Percentiles rank a stretch among this genome's conserved stretches.
Conservation (phyloP, 2,329 filamentous ascomycete genomes). For the Fusarium tupiense region DNA sequence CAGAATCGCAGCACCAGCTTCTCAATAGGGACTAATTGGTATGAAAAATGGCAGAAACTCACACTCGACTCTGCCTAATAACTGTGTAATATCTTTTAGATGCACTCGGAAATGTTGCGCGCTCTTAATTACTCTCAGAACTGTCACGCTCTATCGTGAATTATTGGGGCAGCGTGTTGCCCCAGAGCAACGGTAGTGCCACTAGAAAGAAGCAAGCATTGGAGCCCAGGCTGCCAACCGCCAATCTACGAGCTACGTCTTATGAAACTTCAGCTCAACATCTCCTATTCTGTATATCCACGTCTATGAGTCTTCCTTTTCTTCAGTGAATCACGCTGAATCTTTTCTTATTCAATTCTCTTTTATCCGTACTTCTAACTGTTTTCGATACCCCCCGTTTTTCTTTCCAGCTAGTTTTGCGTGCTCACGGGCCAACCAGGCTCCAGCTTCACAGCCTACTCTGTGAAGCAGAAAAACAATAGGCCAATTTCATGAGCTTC, state of each 20-base stretch:
- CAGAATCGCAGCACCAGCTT: not conserved
- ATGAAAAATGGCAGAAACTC: not conserved
- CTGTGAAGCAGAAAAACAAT: conserved; percentile 11
- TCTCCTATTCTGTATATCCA: conserved; percentile 1
- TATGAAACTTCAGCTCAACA: conserved; percentile 26
- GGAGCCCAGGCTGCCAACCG: conserved; percentile 26
- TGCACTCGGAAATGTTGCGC: not conserved
- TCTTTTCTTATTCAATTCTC: not conserved
- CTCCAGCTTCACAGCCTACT: not conserved
- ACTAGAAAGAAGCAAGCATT: conserved; percentile 30
- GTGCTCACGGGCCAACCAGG: not conserved
- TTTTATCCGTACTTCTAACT: not conserved
- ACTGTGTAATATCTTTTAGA: not conserved
- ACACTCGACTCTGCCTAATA: not conserved
- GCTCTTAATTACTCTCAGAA: not conserved
- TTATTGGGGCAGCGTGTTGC: conserved; percentile 44
- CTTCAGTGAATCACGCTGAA: not conserved
- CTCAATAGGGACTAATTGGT: not conserved
- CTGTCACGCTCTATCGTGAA: conserved; percentile 31
- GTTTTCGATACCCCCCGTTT: not conserved
- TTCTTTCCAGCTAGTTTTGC: not conserved
- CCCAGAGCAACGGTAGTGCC: conserved; percentile 38
- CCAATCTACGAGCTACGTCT: conserved; percentile 19
- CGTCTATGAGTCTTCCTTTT: conserved; percentile 1
- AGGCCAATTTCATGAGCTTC: not conserved